Conservation (phyloP, 2,329 filamentous ascomycete species). For the Aaosphaeria arxii region DNA sequence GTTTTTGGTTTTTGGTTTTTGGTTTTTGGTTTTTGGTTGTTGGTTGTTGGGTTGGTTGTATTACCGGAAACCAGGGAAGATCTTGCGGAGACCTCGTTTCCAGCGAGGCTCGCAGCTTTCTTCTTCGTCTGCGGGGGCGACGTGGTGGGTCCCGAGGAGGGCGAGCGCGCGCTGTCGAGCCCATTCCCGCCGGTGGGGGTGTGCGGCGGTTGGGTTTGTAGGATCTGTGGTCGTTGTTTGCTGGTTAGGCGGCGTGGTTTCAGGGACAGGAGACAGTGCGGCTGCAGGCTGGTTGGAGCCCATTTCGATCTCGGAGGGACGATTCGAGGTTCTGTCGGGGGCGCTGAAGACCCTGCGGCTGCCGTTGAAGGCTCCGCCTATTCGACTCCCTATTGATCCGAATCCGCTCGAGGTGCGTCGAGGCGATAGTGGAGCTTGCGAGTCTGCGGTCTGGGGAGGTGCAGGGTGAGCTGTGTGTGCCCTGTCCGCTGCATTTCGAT, state of each 20-base stretch:
- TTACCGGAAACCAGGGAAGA: constrained; percentile 33
- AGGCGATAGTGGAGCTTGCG: background rate
- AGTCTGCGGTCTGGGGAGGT: constrained; percentile 1
- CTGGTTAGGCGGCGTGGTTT: background rate
- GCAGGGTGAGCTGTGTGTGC: background rate
- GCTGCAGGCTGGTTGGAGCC: background rate
- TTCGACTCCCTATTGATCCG: constrained; percentile 20
- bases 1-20: background rate
- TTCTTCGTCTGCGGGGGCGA: constrained; percentile 22
- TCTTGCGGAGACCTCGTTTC: constrained; percentile 26
- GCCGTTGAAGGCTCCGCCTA: constrained; percentile 16
- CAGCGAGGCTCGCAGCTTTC: constrained; percentile 14
- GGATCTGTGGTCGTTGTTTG: background rate
- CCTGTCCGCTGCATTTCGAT: constrained; percentile 43
- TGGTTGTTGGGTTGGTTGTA: background rate
- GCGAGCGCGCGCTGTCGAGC: constrained; percentile 44
- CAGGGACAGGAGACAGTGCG: background rate
- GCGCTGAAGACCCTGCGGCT: constrained; percentile 32
- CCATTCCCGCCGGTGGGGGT: constrained; percentile 37
- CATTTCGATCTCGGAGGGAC: constrained; percentile 31
- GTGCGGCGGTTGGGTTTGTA: constrained; percentile 2
- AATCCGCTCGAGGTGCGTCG: constrained; percentile 6
- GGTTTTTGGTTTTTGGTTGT: no score
- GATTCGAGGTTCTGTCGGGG: constrained; percentile 16
- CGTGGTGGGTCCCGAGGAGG: constrained; percentile 37